A percentile compares a stretch with the other conserved stretches of the same genome.
phyloP scores from a whole-genome alignment of 2,329 filamentous ascomycete genomes.

The Pyrenochaeta sp. region DNA sequence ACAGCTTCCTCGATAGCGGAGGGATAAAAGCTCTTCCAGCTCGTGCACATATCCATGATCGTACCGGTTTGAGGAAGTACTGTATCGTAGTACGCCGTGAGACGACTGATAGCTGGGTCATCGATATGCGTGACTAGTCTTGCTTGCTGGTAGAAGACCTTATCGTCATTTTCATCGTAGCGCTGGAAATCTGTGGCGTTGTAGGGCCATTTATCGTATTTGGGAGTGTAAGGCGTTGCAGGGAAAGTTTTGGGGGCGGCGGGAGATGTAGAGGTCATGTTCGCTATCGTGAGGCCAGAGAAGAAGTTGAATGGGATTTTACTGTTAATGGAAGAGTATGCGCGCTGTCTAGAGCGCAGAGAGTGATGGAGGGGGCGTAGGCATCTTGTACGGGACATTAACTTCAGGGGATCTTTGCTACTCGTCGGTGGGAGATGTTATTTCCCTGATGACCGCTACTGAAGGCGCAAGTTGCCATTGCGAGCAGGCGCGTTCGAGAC shows the following conservation, averaged over 20 bases:
- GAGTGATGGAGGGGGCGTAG: background rate
- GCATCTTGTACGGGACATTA: constrained; percentile 15
- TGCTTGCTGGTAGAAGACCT: constrained; percentile 52
- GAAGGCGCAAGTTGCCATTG: background rate
- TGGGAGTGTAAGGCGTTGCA: constrained; percentile 22
- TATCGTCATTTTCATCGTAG: constrained; percentile 48
- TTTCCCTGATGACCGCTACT: background rate
- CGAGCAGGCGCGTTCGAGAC: background rate
- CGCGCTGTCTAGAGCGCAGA: constrained; percentile 5
- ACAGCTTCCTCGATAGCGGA: constrained; percentile 40
- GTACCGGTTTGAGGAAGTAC: constrained; percentile 53
- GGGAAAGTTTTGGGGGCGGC: constrained; percentile 10
- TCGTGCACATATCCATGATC: constrained; percentile 61
- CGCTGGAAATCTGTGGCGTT: constrained; percentile 48
- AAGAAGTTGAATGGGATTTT: constrained; percentile 23
- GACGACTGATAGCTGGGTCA: constrained; percentile 55
- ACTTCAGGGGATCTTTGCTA: background rate
- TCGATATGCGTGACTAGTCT: constrained; percentile 65
- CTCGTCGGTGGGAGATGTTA: background rate
- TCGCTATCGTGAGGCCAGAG: constrained; percentile 12
- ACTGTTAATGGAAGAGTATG: constrained; percentile 10
- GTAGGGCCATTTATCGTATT: constrained; percentile 32
- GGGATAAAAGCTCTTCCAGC: constrained; percentile 61
- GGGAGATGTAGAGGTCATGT: constrained; percentile 10
- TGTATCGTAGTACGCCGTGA: constrained; percentile 57